phyloP scores from a whole-genome alignment of 129 eudicot genomes.

The Rutidosis leptorrhynchoides region DNA sequence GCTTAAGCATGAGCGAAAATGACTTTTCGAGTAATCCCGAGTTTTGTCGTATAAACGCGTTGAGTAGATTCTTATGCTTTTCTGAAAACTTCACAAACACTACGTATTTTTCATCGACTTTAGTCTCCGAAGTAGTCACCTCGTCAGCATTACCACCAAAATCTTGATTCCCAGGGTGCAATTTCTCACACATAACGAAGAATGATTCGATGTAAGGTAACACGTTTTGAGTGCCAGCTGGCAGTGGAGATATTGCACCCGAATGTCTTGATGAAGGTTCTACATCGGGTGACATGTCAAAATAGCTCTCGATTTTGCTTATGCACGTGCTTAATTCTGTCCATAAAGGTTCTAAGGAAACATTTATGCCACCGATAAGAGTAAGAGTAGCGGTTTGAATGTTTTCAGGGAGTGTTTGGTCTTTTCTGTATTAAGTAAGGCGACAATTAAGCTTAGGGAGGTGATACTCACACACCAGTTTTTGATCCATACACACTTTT shows the following conservation, averaged over 20 bases:
- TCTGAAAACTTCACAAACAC: conserved; percentile 83
- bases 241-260: conserved; percentile 79
- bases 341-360: conserved; percentile 90
- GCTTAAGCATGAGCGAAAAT: conserved; percentile 92
- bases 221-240: conserved; percentile 91
- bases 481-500: no score
- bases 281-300: conserved; percentile 54
- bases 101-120: conserved; percentile 66
- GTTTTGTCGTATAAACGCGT: no score
- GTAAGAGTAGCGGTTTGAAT: no score
- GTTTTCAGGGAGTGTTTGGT: no score
- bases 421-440: no score
- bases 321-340: conserved; percentile 85
- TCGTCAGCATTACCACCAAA: conserved; percentile 67
- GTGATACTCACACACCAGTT: no score
- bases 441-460: conserved; percentile 55
- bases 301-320: conserved; percentile 74
- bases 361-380: conserved; percentile 63
- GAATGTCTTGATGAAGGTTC: conserved; percentile 70
- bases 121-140: conserved; percentile 49
- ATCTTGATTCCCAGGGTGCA: conserved; percentile 72
- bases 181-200: conserved; percentile 94
- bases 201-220: conserved; percentile 91
- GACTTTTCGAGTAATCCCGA: conserved; percentile 94
- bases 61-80: no score